Conservation (phyloP, 202 grass and related monocot genomes). For the Schoenoplectus tabernaemontani region DNA sequence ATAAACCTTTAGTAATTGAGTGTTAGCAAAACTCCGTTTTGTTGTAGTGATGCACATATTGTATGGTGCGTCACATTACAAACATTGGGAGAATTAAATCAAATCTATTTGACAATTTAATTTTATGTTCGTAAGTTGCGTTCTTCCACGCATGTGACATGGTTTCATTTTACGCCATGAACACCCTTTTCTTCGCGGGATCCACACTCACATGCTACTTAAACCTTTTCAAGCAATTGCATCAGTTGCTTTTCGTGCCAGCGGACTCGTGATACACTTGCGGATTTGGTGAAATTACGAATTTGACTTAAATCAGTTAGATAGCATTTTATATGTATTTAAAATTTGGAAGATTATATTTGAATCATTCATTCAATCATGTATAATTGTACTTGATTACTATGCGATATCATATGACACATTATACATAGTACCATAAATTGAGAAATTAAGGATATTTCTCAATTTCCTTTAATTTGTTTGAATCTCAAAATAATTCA, state of each 20-base stretch:
- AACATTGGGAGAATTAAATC: slow-evolving; percentile 21
- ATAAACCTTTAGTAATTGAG: too few species aligned
- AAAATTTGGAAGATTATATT: background rate
- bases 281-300: background rate
- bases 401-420: background rate
- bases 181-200: slow-evolving; percentile 9
- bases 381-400: background rate
- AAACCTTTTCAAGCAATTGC: slow-evolving; percentile 13
- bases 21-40: too few species aligned
- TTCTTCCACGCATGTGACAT: slow-evolving; percentile 14
- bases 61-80: background rate
- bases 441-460: background rate
- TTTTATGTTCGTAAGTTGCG: slow-evolving; percentile 6
- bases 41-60: too few species aligned
- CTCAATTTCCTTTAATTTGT: background rate
- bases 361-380: background rate
- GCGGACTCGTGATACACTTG: slow-evolving; percentile 19
- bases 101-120: slow-evolving; percentile 16
- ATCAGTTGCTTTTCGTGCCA: slow-evolving; percentile 20
- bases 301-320: background rate
- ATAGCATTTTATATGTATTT: background rate
- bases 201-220: slow-evolving; percentile 13
- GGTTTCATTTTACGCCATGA: slow-evolving; percentile 6
- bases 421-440: too few species aligned
- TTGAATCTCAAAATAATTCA: background rate